Evolutionary conservation across 225 moss, liverwort and hornwort genomes (phyloP), one percentile per base, ranked within the genome.

Genomic region (Rhytidiadelphus loreus): DNA sequence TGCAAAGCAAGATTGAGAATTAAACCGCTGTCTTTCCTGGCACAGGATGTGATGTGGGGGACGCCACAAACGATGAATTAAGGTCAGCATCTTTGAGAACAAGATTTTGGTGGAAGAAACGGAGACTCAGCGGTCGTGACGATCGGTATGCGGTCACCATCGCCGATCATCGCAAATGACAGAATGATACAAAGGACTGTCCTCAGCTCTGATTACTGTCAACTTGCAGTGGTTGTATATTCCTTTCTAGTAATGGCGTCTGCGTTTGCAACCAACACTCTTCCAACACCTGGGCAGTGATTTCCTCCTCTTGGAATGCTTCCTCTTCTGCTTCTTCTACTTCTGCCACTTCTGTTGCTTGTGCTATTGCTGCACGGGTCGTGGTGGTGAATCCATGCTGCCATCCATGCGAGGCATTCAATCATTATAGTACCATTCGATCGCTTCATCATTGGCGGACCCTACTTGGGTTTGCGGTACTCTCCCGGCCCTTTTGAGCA

Each of bases 401-500:
- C 48, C 82, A 64, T 37, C 61, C 22, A 62, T 18, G 73, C 19
- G 80, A 39, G 32, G 48, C 44, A 84, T 32, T 68, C 88, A 75
- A 85, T 91, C 81, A 85, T 75, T 81, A 39, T 86, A 56, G 50
- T 79, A 77, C 83, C 88, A 76, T 76, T 76, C 81, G 43, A 60
- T 60, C 88, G 46, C 65, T 88, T 80, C 76, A 81, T 89, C 84
- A 89, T 81, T 68, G 52, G 85, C 80, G 80, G 89, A 85, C 85
- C 89, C 89, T 72, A 89, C 89, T 52, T 39, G 64, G 39, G 86
- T 43, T 23, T 33, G 41, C 22, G 44, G 57, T 12, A 80, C 58
- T 39, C 80, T 41, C 16, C 30, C 28, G 79, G 12, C 39, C 7
- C 18, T 58, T 58, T 58, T 18, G 39, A 41, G 58, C 18, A 29